Base-by-base conservation (phyloP, 352 stramenopile genomes). In the Pythium angustatum region DNA sequence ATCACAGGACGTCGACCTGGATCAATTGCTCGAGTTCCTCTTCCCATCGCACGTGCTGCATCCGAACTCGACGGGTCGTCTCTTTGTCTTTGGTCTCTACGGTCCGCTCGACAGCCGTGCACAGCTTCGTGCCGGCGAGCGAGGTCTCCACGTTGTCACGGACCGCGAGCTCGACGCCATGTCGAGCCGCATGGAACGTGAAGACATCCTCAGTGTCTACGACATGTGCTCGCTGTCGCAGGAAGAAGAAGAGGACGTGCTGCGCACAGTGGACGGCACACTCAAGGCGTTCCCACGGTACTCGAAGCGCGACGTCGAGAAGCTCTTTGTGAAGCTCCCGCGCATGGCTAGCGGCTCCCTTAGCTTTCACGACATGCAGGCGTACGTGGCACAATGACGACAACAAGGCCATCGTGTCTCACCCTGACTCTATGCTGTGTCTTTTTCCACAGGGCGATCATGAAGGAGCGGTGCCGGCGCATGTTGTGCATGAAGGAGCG, bases 341-440 rank as follows among this genome's bases (percentile, higher is more conserved):
- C 73, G 73, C 1, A 72, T 85, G 38, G 12, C 40, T 1, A 58
- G 85, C 10, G 76, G 77, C n/a, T 47, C 54, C 34, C 58, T 92
- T 38, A 90, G 68, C 47, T 96, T 96, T 64, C 87, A 96, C 71
- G 85, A 89, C 59, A 88, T 93, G 71, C 88, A 96, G 52, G 62
- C 47, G 75, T 79, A 61, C 69, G 68, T 77, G 44, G 19, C 12
- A 12, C 12, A 12, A 12, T 7, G 7, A 38, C 33, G 12, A 12
- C 7, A 7, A 38, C 33, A 38, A 38, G 33, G 33, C 7, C 33
- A 38, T 38, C 33, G 33, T 38, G 7, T 38, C 33, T 38, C 33
- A 38, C 33, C 12, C 33, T 12, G 7, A 38, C 33, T 38, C 12
- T 12, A 38, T 12, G 12, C 31, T 7, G 31, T 12, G 31, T 38